A percentile compares a stretch with the other conserved stretches of the same genome.
phyloP scores from a whole-genome alignment of 2,329 filamentous ascomycete species.

The Aspergillus fructus region DNA sequence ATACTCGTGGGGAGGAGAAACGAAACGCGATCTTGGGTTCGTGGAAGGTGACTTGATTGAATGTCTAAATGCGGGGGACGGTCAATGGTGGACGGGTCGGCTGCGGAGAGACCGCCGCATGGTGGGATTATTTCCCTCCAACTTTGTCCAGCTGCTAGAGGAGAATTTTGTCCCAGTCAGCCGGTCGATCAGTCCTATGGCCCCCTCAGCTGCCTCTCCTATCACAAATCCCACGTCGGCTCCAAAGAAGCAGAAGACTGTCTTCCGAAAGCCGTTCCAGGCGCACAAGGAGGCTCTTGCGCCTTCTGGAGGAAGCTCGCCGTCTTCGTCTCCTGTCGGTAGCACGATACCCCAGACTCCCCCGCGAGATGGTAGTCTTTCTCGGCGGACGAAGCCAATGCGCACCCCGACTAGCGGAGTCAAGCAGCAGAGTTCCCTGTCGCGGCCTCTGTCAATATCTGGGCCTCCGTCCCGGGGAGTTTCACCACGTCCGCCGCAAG shows the following conservation, averaged over 20 bases:
- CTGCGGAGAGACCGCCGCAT: constrained; percentile 85
- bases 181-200: constrained; percentile 53
- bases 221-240: constrained; percentile 47
- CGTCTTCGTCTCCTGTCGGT: constrained; percentile 36
- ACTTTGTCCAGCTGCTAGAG: constrained; percentile 90
- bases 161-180: constrained; percentile 74
- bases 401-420: constrained; percentile 39
- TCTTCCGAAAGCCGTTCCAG: constrained; percentile 64
- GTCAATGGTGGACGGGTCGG: constrained; percentile 97
- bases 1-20: constrained; percentile 94
- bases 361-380: constrained; percentile 34
- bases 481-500: constrained; percentile 26
- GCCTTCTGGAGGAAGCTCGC: constrained; percentile 35
- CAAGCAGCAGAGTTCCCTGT: constrained; percentile 37
- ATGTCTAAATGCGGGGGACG: constrained; percentile 95
- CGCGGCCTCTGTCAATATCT: constrained; percentile 35
- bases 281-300: constrained; percentile 56
- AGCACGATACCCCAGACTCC: constrained; percentile 37
- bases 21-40: constrained; percentile 91
- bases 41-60: constrained; percentile 97
- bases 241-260: constrained; percentile 59
- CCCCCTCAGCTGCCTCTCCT: constrained; percentile 50
- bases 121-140: constrained; percentile 91
- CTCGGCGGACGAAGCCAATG: constrained; percentile 31
- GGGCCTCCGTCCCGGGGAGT: constrained; percentile 27